Evolutionary conservation across 257 asterid genomes (phyloP), one percentile per base, ranked within the genome.

Genomic region (Orobanche coerulescens): DNA sequence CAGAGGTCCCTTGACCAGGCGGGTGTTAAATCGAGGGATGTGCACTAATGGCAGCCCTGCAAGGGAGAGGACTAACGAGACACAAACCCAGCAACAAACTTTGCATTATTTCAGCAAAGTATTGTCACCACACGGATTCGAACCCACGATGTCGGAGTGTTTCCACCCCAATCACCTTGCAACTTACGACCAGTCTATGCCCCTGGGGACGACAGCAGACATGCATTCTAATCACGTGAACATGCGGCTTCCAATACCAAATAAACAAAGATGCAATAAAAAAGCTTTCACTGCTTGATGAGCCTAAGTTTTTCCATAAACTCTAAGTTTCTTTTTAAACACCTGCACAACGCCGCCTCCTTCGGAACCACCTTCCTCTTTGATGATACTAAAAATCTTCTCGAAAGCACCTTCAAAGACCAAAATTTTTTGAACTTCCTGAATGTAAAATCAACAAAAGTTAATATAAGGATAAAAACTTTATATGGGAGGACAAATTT

Each of bases 301-400:
- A 62, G 31, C 24, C 19, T 42, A 23, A 28, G 15, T 15, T 26
- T 36, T 30, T 13, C 47, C 46, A 48, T 20, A 58, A 16, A 67
- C 57, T 26, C 36, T 20, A 25, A 55, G 63, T 25, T 33, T 25
- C 20, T 58, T 44, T 39, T 49, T 49, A 65, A 62, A 28, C 71
- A 87, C 96, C 94, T 87, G 96, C 71, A 88, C 96, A 71, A 88
- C 94, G 26, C 85, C 97, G 7, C 98, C 98, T 46, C 99, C 96
- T 72, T 93, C 97, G 63, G 96, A 89, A 64, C 95, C 95, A 43
- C 97, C 97, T 80, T 93, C 98, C 79, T 93, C 97, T 72, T 69
- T 82, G 61, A 88, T 78, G 73, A 85, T 88, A 78, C 94, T 78
- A 70, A 85, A 88, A 52, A 88, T 81, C 84, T 85, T 88, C 81